Percentiles rank a stretch among this genome's conserved stretches.
Conservation (phyloP, 257 asterid genomes). For the Marsdenia floribunda region DNA sequence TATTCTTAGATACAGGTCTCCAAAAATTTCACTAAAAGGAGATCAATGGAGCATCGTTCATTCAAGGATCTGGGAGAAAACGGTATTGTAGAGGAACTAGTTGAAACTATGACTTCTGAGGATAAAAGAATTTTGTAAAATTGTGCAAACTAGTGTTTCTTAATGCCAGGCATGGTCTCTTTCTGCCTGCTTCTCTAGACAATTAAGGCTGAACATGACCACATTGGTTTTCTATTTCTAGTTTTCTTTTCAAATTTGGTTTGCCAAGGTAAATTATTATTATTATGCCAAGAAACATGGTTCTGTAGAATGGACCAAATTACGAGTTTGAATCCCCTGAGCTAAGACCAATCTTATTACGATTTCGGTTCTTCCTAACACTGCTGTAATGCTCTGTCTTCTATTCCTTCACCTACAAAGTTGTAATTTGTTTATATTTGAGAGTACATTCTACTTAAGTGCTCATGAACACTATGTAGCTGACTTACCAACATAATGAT, state of each 20-base stretch:
- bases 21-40: background rate
- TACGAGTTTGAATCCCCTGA: background rate
- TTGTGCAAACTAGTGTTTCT: background rate
- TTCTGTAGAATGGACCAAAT: background rate
- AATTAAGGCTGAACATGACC: background rate
- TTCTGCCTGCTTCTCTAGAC: background rate
- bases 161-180: background rate
- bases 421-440: background rate
- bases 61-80: background rate
- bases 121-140: background rate
- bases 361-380: background rate
- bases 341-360: background rate
- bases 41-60: background rate
- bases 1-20: background rate
- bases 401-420: background rate
- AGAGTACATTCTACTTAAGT: background rate
- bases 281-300: background rate
- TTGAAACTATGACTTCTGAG: background rate
- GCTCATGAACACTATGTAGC: background rate
- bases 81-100: background rate
- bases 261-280: background rate
- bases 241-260: background rate
- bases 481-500: background rate
- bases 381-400: background rate
- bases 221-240: background rate